These are phyloP conservation scores for Polytolypa hystricis DNA, from an alignment of 2,329 filamentous ascomycete genomes.

Conservation along the genomic window DNA sequence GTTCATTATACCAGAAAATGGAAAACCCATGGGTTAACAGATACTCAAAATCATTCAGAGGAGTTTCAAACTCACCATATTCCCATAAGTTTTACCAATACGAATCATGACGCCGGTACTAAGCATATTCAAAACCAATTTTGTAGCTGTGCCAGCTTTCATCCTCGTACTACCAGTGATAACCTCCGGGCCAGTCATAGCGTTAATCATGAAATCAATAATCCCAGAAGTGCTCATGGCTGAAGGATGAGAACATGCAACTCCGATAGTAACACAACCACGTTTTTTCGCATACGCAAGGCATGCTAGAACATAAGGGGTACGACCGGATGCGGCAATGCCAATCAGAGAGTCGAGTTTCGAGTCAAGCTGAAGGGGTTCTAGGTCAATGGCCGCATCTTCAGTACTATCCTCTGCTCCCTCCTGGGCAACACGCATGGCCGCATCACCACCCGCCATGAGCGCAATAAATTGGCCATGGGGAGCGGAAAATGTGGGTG, in stretches of 20 bases:
- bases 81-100: conserved; percentile 33
- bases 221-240: conserved; percentile 18
- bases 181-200: conserved; percentile 34
- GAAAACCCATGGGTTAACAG: neutral
- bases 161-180: conserved; percentile 37
- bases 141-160: conserved; percentile 37
- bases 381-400: conserved; percentile 22
- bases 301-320: conserved; percentile 32
- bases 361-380: conserved; percentile 18
- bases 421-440: conserved; percentile 31
- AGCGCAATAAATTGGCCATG: conserved; percentile 30
- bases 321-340: conserved; percentile 35
- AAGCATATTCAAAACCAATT: conserved; percentile 36
- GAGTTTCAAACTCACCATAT: conserved; percentile 22
- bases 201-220: conserved; percentile 25
- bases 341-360: conserved; percentile 30
- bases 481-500: conserved; percentile 32
- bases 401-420: conserved; percentile 31
- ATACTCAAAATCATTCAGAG: neutral
- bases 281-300: conserved; percentile 25
- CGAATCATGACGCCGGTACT: conserved; percentile 34
- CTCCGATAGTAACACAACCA: conserved; percentile 28
- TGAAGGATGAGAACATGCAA: conserved; percentile 30
- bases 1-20: neutral
- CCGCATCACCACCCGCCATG: conserved; percentile 33